Percentiles rank a stretch among this genome's conserved stretches.
phyloP scores from a whole-genome alignment of 805 yeast species.

The Starmerella bacillaris region DNA sequence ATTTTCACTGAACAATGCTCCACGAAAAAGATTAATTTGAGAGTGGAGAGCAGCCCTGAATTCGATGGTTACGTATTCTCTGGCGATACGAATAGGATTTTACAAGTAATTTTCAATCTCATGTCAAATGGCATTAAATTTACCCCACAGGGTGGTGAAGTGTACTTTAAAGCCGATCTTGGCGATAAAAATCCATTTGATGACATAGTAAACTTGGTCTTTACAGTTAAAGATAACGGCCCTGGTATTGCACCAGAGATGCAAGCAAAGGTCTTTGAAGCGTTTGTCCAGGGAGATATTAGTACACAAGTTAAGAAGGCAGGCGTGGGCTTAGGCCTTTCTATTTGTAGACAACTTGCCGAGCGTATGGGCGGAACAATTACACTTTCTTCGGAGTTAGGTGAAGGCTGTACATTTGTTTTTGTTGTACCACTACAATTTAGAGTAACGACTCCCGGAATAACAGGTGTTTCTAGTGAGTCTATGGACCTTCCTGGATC shows the following conservation, averaged over 20 bases:
- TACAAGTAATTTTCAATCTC: conserved; percentile 82
- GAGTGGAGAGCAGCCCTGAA: conserved; percentile 31
- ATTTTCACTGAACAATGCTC: conserved; percentile 51
- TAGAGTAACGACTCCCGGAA: not conserved
- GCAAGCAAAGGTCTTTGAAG: conserved; percentile 78
- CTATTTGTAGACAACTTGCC: conserved; percentile 80
- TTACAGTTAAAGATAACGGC: conserved; percentile 76
- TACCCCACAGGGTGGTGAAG: conserved; percentile 76
- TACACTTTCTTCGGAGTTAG: conserved; percentile 52
- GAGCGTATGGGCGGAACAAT: conserved; percentile 79
- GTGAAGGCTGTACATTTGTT: conserved; percentile 68
- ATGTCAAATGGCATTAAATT: conserved; percentile 83
- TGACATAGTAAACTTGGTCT: conserved; percentile 26
- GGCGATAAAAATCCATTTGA: not conserved
- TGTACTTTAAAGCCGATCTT: conserved; percentile 30
- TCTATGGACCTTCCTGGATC: not conserved
- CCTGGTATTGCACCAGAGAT: conserved; percentile 78
- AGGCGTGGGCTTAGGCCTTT: conserved; percentile 87
- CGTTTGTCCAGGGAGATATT: conserved; percentile 94
- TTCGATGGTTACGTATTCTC: conserved; percentile 34
- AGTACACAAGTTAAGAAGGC: conserved; percentile 80
- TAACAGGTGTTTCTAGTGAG: not conserved
- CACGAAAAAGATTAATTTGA: conserved; percentile 45
- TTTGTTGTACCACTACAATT: conserved; percentile 37
- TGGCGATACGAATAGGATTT: conserved; percentile 81